phyloP scores from a whole-genome alignment of 2,329 filamentous ascomycete genomes.

The Fonsecaea pedrosoi region DNA sequence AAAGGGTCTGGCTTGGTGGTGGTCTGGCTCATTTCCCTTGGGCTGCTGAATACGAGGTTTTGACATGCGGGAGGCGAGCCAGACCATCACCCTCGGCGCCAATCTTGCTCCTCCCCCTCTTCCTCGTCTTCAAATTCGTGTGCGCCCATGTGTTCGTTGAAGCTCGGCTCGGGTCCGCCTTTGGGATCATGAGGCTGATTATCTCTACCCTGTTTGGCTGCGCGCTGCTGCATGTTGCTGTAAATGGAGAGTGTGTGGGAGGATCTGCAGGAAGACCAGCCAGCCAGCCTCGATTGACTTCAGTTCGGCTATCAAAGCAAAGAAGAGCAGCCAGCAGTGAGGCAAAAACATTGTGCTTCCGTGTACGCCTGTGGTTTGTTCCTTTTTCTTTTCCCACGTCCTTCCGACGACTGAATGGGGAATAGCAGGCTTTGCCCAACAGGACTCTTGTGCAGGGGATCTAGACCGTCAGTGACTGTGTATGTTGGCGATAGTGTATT shows the following conservation, averaged over 20 bases:
- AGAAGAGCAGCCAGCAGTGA: background rate
- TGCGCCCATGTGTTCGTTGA: background rate
- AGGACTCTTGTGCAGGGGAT: background rate
- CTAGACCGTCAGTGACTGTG: constrained; percentile 1
- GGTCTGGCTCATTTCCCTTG: background rate
- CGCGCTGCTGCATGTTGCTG: constrained; percentile 4
- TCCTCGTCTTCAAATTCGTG: background rate
- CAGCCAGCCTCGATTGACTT: constrained; percentile 21
- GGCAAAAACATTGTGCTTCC: background rate
- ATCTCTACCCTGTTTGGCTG: constrained; percentile 13
- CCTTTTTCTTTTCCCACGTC: background rate
- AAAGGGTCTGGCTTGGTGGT: background rate
- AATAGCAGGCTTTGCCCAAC: background rate
- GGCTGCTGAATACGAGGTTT: constrained; percentile 2
- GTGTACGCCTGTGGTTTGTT: background rate
- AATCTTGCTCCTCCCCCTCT: background rate
- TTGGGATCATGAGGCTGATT: constrained; percentile 1
- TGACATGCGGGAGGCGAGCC: background rate
- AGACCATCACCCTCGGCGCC: constrained; percentile 1
- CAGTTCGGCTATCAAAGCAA: constrained; percentile 17
- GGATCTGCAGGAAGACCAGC: constrained; percentile 17
- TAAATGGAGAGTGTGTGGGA: background rate
- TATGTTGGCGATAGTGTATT: background rate
- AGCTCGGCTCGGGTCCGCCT: constrained; percentile 9
- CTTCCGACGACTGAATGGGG: constrained; percentile 13